These are phyloP conservation scores for Diaporthe sp. DNA, from an alignment of 2,329 filamentous ascomycete genomes.

Conservation along the genomic window DNA sequence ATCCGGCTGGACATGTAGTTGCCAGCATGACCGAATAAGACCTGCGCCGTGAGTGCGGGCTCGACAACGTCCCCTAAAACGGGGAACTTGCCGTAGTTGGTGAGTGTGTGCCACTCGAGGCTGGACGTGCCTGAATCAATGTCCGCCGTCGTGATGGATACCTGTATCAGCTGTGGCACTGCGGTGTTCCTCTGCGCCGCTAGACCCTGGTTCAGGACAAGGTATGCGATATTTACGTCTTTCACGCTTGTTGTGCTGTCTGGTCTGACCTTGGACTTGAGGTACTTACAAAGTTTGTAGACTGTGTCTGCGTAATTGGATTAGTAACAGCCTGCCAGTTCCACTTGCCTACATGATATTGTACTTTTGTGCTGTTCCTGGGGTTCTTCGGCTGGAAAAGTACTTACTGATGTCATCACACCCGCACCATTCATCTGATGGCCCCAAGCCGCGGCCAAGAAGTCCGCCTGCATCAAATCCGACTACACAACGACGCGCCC, in stretches of 20 bases:
- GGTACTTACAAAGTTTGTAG: background rate
- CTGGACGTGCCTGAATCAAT: background rate
- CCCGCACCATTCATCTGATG: background rate
- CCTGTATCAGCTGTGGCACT: background rate
- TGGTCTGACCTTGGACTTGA: background rate
- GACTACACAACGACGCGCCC: background rate
- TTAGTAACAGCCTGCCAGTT: no score
- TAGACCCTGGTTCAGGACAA: background rate
- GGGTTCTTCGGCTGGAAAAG: no score
- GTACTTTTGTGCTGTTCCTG: no score
- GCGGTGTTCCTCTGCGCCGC: background rate
- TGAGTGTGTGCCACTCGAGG: slow-evolving; percentile 3
- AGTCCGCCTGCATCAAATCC: background rate
- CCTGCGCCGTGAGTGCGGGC: background rate
- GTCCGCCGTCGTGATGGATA: background rate
- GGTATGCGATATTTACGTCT: background rate
- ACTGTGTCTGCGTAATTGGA: slow-evolving; percentile 24
- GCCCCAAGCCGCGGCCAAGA: background rate
- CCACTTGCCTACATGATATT: no score
- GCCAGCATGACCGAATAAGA: background rate
- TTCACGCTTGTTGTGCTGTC: background rate
- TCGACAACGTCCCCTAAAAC: background rate
- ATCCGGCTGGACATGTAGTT: background rate
- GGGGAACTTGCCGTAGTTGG: background rate
- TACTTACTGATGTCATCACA: slow-evolving; percentile 10